phyloP scores from a whole-genome alignment of 1,139 yeast species.

The Pichia inconspicua region DNA sequence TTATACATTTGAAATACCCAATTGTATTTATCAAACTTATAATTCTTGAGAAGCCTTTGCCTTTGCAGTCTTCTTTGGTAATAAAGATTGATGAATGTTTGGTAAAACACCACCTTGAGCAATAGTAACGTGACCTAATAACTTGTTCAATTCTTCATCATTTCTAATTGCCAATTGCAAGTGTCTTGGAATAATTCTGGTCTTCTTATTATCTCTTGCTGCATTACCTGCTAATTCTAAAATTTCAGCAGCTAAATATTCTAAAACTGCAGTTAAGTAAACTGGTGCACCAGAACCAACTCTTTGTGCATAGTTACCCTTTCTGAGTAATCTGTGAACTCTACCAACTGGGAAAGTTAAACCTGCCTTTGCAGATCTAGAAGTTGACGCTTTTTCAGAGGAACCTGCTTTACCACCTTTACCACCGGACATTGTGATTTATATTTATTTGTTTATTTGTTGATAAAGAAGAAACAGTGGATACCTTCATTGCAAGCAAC shows the following conservation, averaged over 20 bases:
- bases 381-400: conserved; percentile 87
- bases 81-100: conserved; percentile 91
- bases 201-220: conserved; percentile 95
- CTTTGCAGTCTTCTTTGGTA: conserved; percentile 88
- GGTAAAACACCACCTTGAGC: conserved; percentile 99
- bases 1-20: conserved; percentile 6
- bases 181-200: conserved; percentile 98
- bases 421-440: conserved; percentile 82
- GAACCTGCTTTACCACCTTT: conserved; percentile 97
- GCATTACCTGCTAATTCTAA: conserved; percentile 99
- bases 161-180: conserved; percentile 98
- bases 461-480: neutral
- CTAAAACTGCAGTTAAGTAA: conserved; percentile 92
- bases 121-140: conserved; percentile 96
- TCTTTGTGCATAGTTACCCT: conserved; percentile 98
- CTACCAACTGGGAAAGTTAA: conserved; percentile 99
- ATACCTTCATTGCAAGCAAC: too few relatives aligned
- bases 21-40: conserved; percentile 31
- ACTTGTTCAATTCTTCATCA: conserved; percentile 94
- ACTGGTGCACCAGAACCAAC: conserved; percentile 99
- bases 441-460: conserved; percentile 9
- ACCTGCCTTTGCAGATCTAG: conserved; percentile 98
- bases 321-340: conserved; percentile 94
- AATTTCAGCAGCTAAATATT: conserved; percentile 96
- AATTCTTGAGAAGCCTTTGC: conserved; percentile 83